Conservation (phyloP, 2,329 filamentous ascomycete genomes). For the Mollisiaceae sp. region DNA sequence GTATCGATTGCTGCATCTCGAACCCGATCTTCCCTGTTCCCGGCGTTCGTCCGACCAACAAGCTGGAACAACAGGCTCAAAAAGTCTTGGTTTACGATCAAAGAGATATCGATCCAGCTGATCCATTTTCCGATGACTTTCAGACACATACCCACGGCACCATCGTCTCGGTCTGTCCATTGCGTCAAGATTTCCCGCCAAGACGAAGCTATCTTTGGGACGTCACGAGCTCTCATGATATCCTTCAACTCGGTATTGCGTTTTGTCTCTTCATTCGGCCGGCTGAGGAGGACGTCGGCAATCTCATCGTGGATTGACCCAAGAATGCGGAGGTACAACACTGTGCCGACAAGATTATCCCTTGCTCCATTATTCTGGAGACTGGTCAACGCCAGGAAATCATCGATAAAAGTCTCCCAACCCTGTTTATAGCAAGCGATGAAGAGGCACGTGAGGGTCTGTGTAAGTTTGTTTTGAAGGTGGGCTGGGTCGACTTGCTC, state of each 20-base stretch:
- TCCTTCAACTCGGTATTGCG: constrained; percentile 92
- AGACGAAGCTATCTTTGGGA: constrained; percentile 83
- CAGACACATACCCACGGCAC: constrained; percentile 83
- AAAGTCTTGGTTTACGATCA: constrained; percentile 90
- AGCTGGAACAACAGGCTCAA: constrained; percentile 84
- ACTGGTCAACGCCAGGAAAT: constrained; percentile 79
- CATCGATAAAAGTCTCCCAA: constrained; percentile 91
- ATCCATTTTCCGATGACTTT: constrained; percentile 97
- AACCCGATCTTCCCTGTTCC: constrained; percentile 73
- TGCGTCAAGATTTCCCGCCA: constrained; percentile 90
- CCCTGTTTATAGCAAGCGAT: constrained; percentile 82
- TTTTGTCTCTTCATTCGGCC: constrained; percentile 79
- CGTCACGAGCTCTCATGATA: constrained; percentile 82
- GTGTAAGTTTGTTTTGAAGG: constrained; percentile 96
- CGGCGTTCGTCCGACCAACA: constrained; percentile 73
- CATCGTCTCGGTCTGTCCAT: constrained; percentile 69
- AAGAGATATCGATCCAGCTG: constrained; percentile 96
- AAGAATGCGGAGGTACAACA: constrained; percentile 88
- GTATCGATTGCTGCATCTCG: constrained; percentile 92
- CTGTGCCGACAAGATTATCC: constrained; percentile 76
- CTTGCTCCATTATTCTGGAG: constrained; percentile 61
- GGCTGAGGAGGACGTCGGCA: constrained; percentile 84
- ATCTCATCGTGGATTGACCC: constrained; percentile 96
- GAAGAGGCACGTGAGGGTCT: constrained; percentile 94
- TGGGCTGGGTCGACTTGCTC: constrained; percentile 70